Base-by-base conservation (phyloP, 208 protist species). In the Trypanosoma lewisi region DNA sequence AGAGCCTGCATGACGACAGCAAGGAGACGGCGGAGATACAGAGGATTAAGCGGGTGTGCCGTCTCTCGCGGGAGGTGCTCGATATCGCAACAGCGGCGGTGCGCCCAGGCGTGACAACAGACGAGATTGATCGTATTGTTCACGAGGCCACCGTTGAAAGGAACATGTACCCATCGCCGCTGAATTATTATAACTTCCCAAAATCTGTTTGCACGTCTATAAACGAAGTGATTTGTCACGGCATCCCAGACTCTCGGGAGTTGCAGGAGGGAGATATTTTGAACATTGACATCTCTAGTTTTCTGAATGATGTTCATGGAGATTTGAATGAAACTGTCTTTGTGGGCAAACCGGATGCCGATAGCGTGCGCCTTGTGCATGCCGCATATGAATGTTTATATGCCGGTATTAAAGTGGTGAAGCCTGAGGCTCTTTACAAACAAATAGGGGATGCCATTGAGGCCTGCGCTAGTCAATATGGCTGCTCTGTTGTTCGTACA, bases 161-260 rank as follows among this genome's bases (percentile, higher is more conserved):
- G 8, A 72, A 82, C 47, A 95, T 95, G 70, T 99, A 99, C 75
- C 98, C 98, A 12, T 99, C 97, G 0, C 98, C 98, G 30, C 87
- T 99, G 17, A 99, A 99, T 78, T 99, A 99, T 77, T 92, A 97
- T 75, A 85, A 87, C 57, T 99, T 99, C 73, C 98, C 98, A 56
- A 99, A 99, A 80, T 98, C 95, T 25, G 91, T 97, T 39, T 99
- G 98, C 80, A 99, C 97, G 17, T 97, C 83, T 60, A 63, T 98
- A 11, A 97, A 98, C 70, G 92, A 98, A 73, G 82, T 98, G 28
- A 97, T 98, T 49, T 97, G 91, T 69, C 96, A 97, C 72, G 93
- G 93, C 67, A 99, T 99, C 63, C 98, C 98, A 31, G 98, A 99
- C 73, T 74, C 63, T 59, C 77, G 96, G 25, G 76, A 83, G 31